Conservation (phyloP, 2,329 filamentous ascomycete genomes). For the Colletotrichum musae region DNA sequence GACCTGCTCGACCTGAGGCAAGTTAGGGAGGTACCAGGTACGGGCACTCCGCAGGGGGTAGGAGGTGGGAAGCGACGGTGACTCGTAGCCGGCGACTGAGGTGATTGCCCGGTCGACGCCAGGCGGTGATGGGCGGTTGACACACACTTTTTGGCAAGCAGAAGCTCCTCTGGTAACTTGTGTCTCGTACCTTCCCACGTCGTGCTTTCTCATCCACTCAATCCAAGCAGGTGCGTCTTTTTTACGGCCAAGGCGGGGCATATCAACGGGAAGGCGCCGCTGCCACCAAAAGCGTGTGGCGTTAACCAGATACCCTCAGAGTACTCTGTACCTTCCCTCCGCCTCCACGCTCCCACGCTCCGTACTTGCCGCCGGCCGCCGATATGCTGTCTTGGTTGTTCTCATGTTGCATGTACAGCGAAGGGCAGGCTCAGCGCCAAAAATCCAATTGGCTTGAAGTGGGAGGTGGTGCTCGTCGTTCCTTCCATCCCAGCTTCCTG, state of each 20-base stretch:
- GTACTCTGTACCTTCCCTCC: not conserved
- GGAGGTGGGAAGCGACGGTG: constrained; percentile 8
- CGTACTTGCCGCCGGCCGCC: not conserved
- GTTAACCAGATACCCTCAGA: constrained; percentile 31
- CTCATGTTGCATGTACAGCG: too few relatives aligned
- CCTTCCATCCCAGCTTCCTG: constrained; percentile 1
- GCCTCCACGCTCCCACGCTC: not conserved
- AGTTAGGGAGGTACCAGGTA: constrained; percentile 37
- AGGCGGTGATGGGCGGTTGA: constrained; percentile 32
- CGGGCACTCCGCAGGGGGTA: constrained; percentile 24
- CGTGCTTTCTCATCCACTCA: constrained; percentile 36
- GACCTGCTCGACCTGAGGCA: constrained; percentile 7
- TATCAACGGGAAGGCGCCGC: constrained; percentile 31
- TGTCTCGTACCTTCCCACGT: constrained; percentile 23
- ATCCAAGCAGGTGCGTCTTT: constrained; percentile 40
- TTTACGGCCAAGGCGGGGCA: constrained; percentile 38
- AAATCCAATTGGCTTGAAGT: constrained; percentile 11
- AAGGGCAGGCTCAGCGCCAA: too few relatives aligned
- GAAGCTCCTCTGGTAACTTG: constrained; percentile 27
- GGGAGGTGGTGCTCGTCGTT: not conserved
- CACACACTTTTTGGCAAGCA: constrained; percentile 29
- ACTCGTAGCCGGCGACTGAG: constrained; percentile 21
- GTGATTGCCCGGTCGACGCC: constrained; percentile 37
- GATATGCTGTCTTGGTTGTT: too few relatives aligned
- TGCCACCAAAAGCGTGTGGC: constrained; percentile 11